phyloP scores from a whole-genome alignment of 441 rosid genomes.

The Populus trichocarpa region DNA sequence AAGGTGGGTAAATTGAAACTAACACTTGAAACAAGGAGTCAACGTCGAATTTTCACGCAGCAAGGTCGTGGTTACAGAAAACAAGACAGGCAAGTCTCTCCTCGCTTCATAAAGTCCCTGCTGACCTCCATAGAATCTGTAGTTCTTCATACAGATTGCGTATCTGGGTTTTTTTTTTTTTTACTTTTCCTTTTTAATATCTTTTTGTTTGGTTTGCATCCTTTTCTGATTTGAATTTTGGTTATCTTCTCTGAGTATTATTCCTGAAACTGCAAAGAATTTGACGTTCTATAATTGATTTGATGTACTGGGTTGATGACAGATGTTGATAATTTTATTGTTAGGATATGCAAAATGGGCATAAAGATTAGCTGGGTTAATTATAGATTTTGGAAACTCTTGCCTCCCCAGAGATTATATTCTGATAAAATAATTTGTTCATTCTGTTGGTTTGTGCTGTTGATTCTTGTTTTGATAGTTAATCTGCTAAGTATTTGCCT shows the following conservation, averaged over 20 bases:
- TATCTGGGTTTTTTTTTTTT: not conserved
- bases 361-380: not conserved
- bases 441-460: not conserved
- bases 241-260: not conserved
- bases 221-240: not conserved
- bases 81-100: not conserved
- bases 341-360: not conserved
- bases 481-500: slow-evolving; percentile 2
- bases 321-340: not conserved
- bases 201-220: not conserved
- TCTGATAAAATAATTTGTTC: not conserved
- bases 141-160: not conserved
- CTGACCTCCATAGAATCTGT: not conserved
- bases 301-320: not conserved
- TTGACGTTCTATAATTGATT: not conserved
- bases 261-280: not conserved
- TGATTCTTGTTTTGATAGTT: not conserved
- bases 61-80: not conserved
- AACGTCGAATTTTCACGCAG: not conserved
- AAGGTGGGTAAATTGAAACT: not conserved
- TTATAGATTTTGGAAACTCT: not conserved
- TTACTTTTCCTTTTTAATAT: not conserved
- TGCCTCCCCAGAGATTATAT: not conserved
- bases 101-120: not conserved
- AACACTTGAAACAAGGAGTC: not conserved